A percentile compares a stretch with the other conserved stretches of the same genome.
These are phyloP conservation scores for Metschnikowia drakensbergensis DNA, from an alignment of 805 yeast species.

Conservation along the genomic window DNA sequence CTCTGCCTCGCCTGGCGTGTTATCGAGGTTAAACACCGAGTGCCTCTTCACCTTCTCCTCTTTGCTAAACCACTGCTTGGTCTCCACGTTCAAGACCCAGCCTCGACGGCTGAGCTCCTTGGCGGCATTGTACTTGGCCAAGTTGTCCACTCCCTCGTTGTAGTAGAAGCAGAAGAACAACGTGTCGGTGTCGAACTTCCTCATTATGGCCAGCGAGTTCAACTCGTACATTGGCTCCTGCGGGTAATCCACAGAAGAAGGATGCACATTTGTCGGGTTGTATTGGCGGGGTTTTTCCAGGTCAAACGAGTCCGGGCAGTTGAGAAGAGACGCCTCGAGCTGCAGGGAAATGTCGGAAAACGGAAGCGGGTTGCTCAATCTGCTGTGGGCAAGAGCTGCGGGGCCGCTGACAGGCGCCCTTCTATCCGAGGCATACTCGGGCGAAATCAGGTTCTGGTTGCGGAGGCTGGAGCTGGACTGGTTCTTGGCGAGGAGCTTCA, in stretches of 20 bases:
- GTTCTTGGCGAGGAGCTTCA: conserved; percentile 4
- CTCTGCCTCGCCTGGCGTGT: conserved; percentile 35
- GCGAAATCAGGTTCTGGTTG: conserved; percentile 11
- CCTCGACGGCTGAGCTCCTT: conserved; percentile 73
- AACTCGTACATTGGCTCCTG: conserved; percentile 72
- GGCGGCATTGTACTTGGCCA: conserved; percentile 56
- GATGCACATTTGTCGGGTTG: conserved; percentile 77
- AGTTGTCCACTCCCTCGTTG: conserved; percentile 39
- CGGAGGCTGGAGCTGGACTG: conserved; percentile 1
- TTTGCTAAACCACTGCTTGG: conserved; percentile 77
- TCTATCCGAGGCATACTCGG: neutral
- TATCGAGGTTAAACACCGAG: conserved; percentile 20
- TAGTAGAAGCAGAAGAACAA: conserved; percentile 91
- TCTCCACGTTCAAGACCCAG: conserved; percentile 73
- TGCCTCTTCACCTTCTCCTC: conserved; percentile 49
- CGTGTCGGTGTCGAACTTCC: conserved; percentile 80
- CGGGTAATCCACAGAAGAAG: conserved; percentile 87
- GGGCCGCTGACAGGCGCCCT: conserved; percentile 5
- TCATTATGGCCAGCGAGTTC: conserved; percentile 56
- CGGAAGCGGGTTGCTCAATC: conserved; percentile 51
- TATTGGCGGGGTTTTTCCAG: conserved; percentile 80
- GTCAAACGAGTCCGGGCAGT: conserved; percentile 92
- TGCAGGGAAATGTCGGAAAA: conserved; percentile 50
- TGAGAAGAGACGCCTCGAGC: conserved; percentile 74
- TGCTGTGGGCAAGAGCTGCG: conserved; percentile 32